Evolutionary conservation across 768 basidiomycete species (phyloP).

Genomic region (Psilocybe azurescens): DNA sequence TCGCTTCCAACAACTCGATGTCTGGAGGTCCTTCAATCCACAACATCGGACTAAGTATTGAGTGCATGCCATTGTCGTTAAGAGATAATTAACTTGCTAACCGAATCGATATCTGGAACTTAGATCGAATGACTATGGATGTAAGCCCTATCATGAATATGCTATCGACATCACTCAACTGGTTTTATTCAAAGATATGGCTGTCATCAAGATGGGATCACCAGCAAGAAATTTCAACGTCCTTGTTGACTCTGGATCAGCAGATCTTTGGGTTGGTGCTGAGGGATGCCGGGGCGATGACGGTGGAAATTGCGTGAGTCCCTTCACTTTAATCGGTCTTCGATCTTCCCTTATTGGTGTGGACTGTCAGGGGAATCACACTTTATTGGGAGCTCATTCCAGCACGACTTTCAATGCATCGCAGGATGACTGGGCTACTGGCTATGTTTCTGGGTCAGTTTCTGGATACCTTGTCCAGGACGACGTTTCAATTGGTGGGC

Average conservation of each 20-base stretch:
- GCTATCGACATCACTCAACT: not conserved
- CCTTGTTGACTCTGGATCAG: constrained; percentile 76
- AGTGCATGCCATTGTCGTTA: not conserved
- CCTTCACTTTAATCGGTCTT: not conserved
- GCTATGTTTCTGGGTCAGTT: constrained; percentile 74
- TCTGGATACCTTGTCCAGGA: constrained; percentile 68
- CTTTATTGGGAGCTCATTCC: constrained; percentile 62
- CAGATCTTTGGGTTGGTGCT: constrained; percentile 71
- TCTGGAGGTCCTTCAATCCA: not conserved
- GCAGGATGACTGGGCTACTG: constrained; percentile 56
- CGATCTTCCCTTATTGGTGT: not conserved
- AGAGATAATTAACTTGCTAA: not conserved
- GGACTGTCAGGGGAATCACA: constrained; percentile 55
- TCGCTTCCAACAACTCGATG: not conserved
- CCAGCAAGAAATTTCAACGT: constrained; percentile 61
- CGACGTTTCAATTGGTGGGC: constrained; percentile 65
- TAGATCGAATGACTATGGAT: constrained; percentile 26
- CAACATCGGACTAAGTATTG: constrained; percentile 5
- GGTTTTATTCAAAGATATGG: constrained; percentile 48
- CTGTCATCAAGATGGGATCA: constrained; percentile 68
- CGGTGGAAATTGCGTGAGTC: constrained; percentile 47
- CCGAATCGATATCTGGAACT: not conserved
- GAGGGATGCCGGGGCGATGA: constrained; percentile 53
- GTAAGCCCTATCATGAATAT: constrained; percentile 35
- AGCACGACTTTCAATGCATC: constrained; percentile 68